Conservation (phyloP, 2,329 filamentous ascomycete genomes). For the Colletotrichum aenigma region DNA sequence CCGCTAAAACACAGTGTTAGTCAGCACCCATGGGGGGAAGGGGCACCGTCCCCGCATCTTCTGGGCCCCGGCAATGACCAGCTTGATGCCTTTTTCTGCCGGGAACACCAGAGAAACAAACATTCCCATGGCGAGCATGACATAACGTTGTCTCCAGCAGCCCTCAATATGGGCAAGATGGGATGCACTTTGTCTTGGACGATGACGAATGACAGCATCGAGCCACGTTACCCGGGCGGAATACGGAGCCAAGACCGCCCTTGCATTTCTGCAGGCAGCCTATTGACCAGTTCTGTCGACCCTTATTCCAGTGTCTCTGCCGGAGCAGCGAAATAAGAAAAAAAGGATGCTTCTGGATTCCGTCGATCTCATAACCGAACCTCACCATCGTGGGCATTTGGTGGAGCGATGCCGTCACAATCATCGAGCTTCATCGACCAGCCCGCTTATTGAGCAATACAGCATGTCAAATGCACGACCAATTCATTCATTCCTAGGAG, state of each 20-base stretch:
- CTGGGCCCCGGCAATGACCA: neutral
- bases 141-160: neutral
- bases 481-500: neutral
- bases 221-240: neutral
- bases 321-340: neutral
- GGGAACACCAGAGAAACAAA: neutral
- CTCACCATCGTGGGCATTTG: neutral
- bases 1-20: neutral
- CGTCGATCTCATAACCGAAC: neutral
- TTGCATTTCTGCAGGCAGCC: neutral
- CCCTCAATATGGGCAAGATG: neutral
- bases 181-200: neutral
- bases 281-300: neutral
- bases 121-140: neutral
- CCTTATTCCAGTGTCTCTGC: neutral
- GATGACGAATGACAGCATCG: neutral
- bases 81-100: neutral
- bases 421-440: neutral
- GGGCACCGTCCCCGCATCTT: constrained; percentile 14
- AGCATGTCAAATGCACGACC: neutral
- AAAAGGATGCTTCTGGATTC: neutral
- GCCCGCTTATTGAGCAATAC: neutral
- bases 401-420: neutral
- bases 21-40: neutral
- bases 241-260: neutral